Percentiles rank a stretch among this genome's conserved stretches.
These are phyloP conservation scores for Drechslerella coelobrocha DNA, from an alignment of 2,329 filamentous ascomycete genomes.

Conservation along the genomic window DNA sequence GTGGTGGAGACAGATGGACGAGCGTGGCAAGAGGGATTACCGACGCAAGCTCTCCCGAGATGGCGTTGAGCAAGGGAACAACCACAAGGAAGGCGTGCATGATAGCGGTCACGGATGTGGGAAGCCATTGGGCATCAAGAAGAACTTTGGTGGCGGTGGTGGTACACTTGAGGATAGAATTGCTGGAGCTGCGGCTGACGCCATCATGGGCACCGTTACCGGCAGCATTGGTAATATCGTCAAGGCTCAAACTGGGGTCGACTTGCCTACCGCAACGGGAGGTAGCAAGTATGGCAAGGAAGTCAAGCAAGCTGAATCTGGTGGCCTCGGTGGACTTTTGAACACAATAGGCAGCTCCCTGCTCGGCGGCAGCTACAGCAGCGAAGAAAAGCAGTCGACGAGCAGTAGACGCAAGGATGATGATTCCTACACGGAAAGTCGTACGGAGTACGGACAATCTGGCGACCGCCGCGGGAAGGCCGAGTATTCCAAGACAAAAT, in stretches of 20 bases:
- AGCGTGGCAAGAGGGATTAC: constrained; percentile 70
- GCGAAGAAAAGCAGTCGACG: constrained; percentile 63
- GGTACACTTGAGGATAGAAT: constrained; percentile 67
- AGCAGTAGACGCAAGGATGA: constrained; percentile 66
- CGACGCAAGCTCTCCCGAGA: constrained; percentile 77
- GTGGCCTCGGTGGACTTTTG: constrained; percentile 73
- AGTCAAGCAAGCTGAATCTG: constrained; percentile 63
- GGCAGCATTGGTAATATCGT: constrained; percentile 56
- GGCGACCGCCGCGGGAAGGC: constrained; percentile 68
- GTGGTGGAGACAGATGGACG: constrained; percentile 78
- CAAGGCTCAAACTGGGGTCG: constrained; percentile 55
- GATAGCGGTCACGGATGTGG: constrained; percentile 87
- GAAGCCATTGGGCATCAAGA: constrained; percentile 72
- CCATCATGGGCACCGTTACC: constrained; percentile 52
- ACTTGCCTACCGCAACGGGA: constrained; percentile 43
- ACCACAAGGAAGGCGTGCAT: constrained; percentile 84
- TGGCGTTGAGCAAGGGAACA: constrained; percentile 77
- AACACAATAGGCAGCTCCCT: constrained; percentile 72
- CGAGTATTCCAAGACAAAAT: constrained; percentile 62
- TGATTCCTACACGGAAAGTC: constrained; percentile 68
- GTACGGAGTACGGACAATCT: constrained; percentile 68
- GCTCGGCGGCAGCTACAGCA: constrained; percentile 65
- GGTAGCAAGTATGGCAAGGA: constrained; percentile 59
- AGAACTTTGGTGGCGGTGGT: constrained; percentile 66
- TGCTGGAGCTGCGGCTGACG: constrained; percentile 62